Conservation (phyloP, 441 rosid genomes). For the Euphorbia corollata region DNA sequence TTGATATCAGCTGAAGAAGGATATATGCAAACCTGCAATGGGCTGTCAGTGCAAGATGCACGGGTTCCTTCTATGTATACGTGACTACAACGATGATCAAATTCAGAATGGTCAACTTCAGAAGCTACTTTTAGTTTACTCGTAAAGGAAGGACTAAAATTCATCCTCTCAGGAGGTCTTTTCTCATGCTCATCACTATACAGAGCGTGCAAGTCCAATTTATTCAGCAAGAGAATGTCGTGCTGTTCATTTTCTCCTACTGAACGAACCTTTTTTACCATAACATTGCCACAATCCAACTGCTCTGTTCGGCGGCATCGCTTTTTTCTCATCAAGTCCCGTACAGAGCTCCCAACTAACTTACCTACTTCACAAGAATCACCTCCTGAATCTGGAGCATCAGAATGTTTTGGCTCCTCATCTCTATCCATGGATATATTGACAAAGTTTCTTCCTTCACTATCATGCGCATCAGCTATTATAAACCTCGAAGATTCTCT, state of each 20-base stretch:
- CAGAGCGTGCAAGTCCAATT: slow-evolving; percentile 25
- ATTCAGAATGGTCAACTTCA: slow-evolving; percentile 13
- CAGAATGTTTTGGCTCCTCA: slow-evolving; percentile 28
- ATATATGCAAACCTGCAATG: slow-evolving; percentile 17
- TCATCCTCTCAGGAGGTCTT: slow-evolving; percentile 13
- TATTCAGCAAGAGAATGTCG: slow-evolving; percentile 22
- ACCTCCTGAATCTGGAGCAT: slow-evolving; percentile 27
- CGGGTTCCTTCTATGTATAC: background rate
- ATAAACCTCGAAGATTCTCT: slow-evolving; percentile 25
- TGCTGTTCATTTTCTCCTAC: slow-evolving; percentile 24
- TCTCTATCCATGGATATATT: slow-evolving; percentile 21
- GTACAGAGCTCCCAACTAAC: slow-evolving; percentile 51
- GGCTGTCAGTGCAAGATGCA: slow-evolving; percentile 13
- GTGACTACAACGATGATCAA: slow-evolving; percentile 9
- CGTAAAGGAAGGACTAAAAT: slow-evolving; percentile 13
- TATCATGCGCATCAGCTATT: slow-evolving; percentile 25
- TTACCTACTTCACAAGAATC: slow-evolving; percentile 30
- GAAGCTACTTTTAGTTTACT: slow-evolving; percentile 6
- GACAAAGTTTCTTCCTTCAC: slow-evolving; percentile 28
- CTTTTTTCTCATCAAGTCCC: slow-evolving; percentile 90
- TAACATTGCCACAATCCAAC: slow-evolving; percentile 32
- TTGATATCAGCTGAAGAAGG: slow-evolving; percentile 6
- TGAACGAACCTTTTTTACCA: slow-evolving; percentile 31
- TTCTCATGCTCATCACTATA: slow-evolving; percentile 22
- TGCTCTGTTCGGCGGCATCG: slow-evolving; percentile 43